Percentiles rank a stretch among this genome's conserved stretches.
Conservation (phyloP, 2,329 filamentous ascomycete species). For the Colletotrichum incanum region DNA sequence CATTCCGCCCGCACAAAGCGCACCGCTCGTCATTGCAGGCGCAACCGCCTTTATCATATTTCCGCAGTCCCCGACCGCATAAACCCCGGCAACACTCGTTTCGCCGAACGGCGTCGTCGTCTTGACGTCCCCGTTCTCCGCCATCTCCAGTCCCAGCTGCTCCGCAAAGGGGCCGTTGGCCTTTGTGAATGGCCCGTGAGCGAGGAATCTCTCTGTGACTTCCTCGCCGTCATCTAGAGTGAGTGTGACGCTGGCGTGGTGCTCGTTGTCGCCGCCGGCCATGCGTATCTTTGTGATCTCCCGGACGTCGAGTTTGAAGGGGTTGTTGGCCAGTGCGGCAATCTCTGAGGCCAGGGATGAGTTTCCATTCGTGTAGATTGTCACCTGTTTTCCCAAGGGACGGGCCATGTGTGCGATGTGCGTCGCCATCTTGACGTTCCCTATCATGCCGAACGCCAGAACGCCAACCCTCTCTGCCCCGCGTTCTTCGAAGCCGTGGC, state of each 20-base stretch:
- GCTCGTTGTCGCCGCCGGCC: constrained; percentile 16
- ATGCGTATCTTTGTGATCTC: constrained; percentile 51
- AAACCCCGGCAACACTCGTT: constrained; percentile 66
- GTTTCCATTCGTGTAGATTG: constrained; percentile 67
- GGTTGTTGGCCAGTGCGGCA: constrained; percentile 49
- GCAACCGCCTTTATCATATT: constrained; percentile 50
- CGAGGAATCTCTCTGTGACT: constrained; percentile 58
- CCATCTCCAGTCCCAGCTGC: constrained; percentile 61
- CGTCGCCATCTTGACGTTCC: constrained; percentile 51
- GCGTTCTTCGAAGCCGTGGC: constrained; percentile 72
- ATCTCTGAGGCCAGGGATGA: constrained; percentile 51
- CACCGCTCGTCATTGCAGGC: constrained; percentile 50
- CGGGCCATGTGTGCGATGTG: constrained; percentile 61
- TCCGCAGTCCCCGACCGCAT: constrained; percentile 67
- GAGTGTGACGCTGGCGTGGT: constrained; percentile 51
- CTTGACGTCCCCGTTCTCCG: constrained; percentile 60
- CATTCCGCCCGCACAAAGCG: constrained; percentile 49
- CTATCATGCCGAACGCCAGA: constrained; percentile 58
- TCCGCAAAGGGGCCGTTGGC: constrained; percentile 59
- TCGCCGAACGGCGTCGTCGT: constrained; percentile 61
- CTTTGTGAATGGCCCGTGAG: constrained; percentile 55
- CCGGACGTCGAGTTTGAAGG: constrained; percentile 57
- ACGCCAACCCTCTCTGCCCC: constrained; percentile 62
- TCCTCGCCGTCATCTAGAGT: constrained; percentile 58
- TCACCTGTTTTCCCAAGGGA: constrained; percentile 60